Evolutionary conservation across 257 asterid genomes (phyloP).

Genomic region (Solanum chaucha): DNA sequence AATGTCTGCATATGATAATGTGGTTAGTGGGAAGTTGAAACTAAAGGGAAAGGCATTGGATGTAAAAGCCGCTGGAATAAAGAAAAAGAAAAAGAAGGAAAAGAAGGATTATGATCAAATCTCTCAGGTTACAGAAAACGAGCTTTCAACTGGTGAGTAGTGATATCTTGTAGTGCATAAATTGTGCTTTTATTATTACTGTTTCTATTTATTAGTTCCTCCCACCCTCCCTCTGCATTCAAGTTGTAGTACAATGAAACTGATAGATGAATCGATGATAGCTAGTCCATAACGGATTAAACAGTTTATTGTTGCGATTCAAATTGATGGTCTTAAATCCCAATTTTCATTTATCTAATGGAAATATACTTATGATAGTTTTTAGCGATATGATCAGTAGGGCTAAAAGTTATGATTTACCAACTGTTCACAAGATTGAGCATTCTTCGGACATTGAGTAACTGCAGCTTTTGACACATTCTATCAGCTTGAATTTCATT

Average conservation of each 20-base stretch:
- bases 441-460: background rate
- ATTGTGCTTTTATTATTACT: background rate
- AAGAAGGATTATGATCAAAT: slow-evolving; percentile 41
- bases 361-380: background rate
- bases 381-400: background rate
- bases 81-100: slow-evolving; percentile 62
- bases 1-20: slow-evolving; percentile 81
- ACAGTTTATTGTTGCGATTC: background rate
- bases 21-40: slow-evolving; percentile 79
- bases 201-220: background rate
- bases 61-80: slow-evolving; percentile 58
- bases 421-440: background rate
- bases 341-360: background rate
- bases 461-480: background rate
- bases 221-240: background rate
- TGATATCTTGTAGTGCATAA: background rate
- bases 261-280: background rate
- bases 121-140: slow-evolving; percentile 25
- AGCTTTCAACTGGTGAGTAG: slow-evolving; percentile 14
- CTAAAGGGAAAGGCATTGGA: slow-evolving; percentile 94
- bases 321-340: background rate
- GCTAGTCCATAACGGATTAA: background rate
- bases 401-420: background rate
- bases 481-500: background rate
- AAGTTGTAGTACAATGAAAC: background rate